phyloP scores from a whole-genome alignment of 208 protist genomes.

The Crithidia acanthocephali region DNA sequence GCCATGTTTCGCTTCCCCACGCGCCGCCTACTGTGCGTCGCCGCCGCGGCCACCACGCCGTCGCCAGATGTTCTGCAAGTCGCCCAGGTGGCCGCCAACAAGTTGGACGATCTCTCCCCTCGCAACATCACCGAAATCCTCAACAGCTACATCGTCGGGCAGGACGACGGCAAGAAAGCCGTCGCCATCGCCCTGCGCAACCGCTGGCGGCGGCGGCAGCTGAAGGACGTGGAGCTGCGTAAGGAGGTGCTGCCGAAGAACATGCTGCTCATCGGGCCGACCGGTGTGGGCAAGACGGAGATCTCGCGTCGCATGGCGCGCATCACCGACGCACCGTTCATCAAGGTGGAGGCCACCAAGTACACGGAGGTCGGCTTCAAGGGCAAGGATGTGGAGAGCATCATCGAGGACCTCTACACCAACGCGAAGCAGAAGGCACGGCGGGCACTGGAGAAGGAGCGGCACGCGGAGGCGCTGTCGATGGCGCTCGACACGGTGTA shows the following conservation, averaged over 20 bases:
- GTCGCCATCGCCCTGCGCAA: constrained; percentile 98
- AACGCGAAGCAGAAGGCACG: constrained; percentile 92
- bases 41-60: constrained; percentile 49
- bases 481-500: constrained; percentile 84
- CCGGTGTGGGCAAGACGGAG: constrained; percentile 95
- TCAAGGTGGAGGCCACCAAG: constrained; percentile 99
- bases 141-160: constrained; percentile 96
- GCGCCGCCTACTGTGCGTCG: constrained; percentile 44
- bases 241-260: constrained; percentile 94
- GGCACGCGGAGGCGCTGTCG: constrained; percentile 69
- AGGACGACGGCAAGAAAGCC: constrained; percentile 95
- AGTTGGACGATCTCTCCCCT: constrained; percentile 89
- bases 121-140: constrained; percentile 92
- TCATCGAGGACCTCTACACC: constrained; percentile 96
- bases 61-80: constrained; percentile 66
- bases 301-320: constrained; percentile 97
- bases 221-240: constrained; percentile 71
- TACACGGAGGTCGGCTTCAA: constrained; percentile 98
- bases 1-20: constrained; percentile 66
- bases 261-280: constrained; percentile 94
- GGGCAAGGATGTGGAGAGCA: constrained; percentile 97
- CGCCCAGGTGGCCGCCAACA: constrained; percentile 50
- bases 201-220: constrained; percentile 90
- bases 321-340: constrained; percentile 97
- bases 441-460: constrained; percentile 63